Evolutionary conservation across 495 filamentous ascomycete species (phyloP).

Genomic region (Daldinia decipiens): DNA sequence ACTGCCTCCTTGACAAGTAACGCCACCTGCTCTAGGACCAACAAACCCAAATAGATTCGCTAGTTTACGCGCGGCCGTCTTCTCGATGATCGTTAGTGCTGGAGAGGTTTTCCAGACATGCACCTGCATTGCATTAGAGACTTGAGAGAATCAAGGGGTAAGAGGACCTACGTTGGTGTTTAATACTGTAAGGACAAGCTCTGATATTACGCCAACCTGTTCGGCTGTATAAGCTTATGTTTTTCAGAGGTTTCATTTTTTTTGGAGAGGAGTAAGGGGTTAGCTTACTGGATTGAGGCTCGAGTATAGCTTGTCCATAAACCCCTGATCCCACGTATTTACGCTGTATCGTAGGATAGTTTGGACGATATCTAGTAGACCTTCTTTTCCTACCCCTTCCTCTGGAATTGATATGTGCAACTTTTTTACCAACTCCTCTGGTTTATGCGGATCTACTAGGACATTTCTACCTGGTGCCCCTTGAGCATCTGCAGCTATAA

Average conservation of each 20-base stretch:
- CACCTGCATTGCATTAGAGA: constrained; percentile 53
- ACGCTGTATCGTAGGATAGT: constrained; percentile 82
- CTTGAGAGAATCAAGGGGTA: neutral
- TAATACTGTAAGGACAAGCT: constrained; percentile 80
- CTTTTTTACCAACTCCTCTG: constrained; percentile 72
- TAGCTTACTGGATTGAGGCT: constrained; percentile 77
- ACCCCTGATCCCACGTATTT: constrained; percentile 97
- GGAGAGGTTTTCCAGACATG: constrained; percentile 93
- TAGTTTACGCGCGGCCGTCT: constrained; percentile 73
- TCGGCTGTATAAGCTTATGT: neutral
- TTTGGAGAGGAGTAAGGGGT: neutral
- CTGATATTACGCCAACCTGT: constrained; percentile 78
- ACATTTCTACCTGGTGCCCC: constrained; percentile 62
- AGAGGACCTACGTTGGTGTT: constrained; percentile 79
- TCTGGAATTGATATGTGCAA: constrained; percentile 74
- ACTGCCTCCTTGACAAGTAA: constrained; percentile 87
- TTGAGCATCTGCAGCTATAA: constrained; percentile 56
- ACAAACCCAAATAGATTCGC: constrained; percentile 80
- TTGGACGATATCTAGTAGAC: constrained; percentile 71
- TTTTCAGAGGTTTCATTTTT: neutral
- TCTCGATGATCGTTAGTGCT: constrained; percentile 85
- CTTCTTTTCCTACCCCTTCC: constrained; percentile 73
- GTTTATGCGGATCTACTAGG: constrained; percentile 75
- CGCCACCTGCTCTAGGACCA: constrained; percentile 79
- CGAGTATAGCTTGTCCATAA: constrained; percentile 91